phyloP scores from a whole-genome alignment of 2,329 filamentous ascomycete genomes.

The Stenocarpella maydis region DNA sequence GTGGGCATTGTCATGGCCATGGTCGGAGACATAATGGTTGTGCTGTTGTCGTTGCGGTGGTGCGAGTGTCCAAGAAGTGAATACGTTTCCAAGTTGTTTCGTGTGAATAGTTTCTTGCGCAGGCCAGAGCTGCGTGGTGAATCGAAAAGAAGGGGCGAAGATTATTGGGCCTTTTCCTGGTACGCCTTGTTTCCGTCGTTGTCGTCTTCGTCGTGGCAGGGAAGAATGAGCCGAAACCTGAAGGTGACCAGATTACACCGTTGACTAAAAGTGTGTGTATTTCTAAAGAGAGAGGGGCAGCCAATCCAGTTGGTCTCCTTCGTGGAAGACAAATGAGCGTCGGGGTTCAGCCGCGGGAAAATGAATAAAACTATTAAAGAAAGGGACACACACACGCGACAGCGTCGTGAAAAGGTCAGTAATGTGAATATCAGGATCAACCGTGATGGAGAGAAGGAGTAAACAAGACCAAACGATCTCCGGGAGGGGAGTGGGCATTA shows the following conservation, averaged over 20 bases:
- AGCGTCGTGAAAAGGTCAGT: conserved; percentile 37
- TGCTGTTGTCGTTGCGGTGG: conserved; percentile 18
- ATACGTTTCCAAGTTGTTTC: conserved; percentile 41
- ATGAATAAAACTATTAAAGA: conserved; percentile 41
- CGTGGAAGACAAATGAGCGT: conserved; percentile 50
- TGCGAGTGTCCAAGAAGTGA: conserved; percentile 48
- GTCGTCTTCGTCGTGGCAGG: not conserved
- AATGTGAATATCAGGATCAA: conserved; percentile 36
- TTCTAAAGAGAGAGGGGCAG: conserved; percentile 63
- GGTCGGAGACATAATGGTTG: conserved; percentile 59
- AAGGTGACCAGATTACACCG: conserved; percentile 46
- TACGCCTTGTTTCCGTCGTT: not conserved
- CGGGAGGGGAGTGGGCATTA: conserved; percentile 39
- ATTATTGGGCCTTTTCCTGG: conserved; percentile 9
- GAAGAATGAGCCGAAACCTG: conserved; percentile 15
- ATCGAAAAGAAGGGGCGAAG: conserved; percentile 46
- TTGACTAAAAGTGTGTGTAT: conserved; percentile 45
- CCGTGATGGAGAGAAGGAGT: conserved; percentile 40
- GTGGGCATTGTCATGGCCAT: conserved; percentile 55
- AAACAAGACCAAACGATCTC: conserved; percentile 40
- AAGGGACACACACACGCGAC: conserved; percentile 45
- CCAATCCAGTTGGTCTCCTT: conserved; percentile 61
- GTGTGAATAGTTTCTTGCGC: conserved; percentile 38
- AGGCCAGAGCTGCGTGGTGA: conserved; percentile 55
- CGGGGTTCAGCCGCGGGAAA: conserved; percentile 51